Conservation (phyloP, 2,329 filamentous ascomycete species). For the Fusarium solani-melongenae region DNA sequence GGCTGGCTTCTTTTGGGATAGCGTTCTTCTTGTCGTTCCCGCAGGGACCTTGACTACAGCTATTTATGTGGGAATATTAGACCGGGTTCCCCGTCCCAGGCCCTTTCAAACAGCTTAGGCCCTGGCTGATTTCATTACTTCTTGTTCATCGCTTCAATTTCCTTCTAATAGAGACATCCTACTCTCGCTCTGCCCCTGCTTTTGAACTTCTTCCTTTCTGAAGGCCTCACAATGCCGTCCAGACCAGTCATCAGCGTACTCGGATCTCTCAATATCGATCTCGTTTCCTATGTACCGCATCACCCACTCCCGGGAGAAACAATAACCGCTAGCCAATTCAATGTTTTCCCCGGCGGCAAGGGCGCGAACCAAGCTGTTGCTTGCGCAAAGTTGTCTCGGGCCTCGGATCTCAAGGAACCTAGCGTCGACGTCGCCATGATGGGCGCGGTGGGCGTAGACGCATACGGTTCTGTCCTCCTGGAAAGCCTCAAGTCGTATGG, state of each 20-base stretch:
- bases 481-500: conserved; percentile 58
- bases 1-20: not conserved
- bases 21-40: not conserved
- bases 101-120: not conserved
- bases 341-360: conserved; percentile 74
- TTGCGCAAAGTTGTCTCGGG: conserved; percentile 67
- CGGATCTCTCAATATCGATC: conserved; percentile 78
- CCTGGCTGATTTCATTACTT: not conserved
- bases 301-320: conserved; percentile 78
- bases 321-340: conserved; percentile 72
- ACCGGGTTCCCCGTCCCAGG: not conserved
- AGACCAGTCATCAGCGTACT: conserved; percentile 54
- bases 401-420: conserved; percentile 3
- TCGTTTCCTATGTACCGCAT: conserved; percentile 74
- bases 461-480: conserved; percentile 60
- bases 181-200: not conserved
- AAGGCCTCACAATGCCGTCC: not conserved
- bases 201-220: not conserved
- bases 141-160: not conserved
- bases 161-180: not conserved
- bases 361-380: conserved; percentile 81
- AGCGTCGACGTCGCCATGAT: conserved; percentile 63
- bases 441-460: conserved; percentile 66
- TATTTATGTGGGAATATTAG: not conserved
- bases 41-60: not conserved